Base-by-base conservation (phyloP, 2,329 filamentous ascomycete genomes). In the Botrytis medusae region DNA sequence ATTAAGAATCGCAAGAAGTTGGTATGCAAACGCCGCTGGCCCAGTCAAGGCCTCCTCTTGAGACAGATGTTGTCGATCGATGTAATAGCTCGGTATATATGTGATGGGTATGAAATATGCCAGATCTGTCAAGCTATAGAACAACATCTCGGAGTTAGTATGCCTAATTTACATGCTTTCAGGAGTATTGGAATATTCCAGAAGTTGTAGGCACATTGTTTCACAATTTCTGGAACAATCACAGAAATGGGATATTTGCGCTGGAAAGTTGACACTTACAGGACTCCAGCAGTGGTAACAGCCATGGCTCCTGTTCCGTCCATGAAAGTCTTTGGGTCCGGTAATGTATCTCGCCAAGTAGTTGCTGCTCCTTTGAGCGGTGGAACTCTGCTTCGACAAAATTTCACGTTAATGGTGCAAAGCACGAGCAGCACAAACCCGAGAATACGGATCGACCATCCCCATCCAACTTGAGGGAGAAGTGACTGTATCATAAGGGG, bases 1-100 rank as follows among this genome's bases (percentile, higher is more conserved):
- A 80, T 97, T 97, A 80, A 98, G 86, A 76, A 97, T 91, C n/a
- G 93, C 91, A 57, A 97, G 84, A 74, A 97, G 87, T 79, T 94
- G 90, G 81, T 93, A 96, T 6, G 92, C 89, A 77, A 97, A 92
- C 5, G 65, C 65, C n/a, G 65, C 46, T 25, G 29, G 34, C 22
- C 65, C 65, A 16, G 14, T 57, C 65, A 69, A 54, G 29, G 48
- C 22, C 34, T 69, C 65, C 29, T 29, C 44, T 18, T 69, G 32
- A 29, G 48, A 54, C 29, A 69, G 48, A 54, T 48, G 4, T 59
- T 59, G 65, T 59, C 34, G 44, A n/a, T 40, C 65, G 4, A 69
- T 32, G 18, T 59, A 69, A 42, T 69, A 0, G 85, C 82, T 14
- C 85, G 81, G 61, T 83, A 97, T 89, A 81, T 95, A 98, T 7